Conservation (phyloP, 2,329 filamentous ascomycete genomes). For the Ophiocordyceps camponoti-rufipedis region DNA sequence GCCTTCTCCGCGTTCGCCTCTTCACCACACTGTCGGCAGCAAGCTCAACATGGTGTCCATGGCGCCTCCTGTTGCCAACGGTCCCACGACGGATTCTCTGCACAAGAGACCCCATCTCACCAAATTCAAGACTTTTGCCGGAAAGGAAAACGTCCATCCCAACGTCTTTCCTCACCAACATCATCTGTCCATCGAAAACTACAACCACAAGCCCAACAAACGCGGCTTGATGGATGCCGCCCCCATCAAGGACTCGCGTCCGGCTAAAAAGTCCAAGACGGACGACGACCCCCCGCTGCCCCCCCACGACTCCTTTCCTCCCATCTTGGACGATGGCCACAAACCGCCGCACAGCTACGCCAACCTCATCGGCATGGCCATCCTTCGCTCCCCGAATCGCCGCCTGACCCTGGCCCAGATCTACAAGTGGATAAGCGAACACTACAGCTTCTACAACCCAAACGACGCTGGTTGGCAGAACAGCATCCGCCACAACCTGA, state of each 20-base stretch:
- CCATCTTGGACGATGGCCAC: constrained; percentile 64
- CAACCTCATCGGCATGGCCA: constrained; percentile 90
- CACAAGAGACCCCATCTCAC: constrained; percentile 47
- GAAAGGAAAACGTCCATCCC: constrained; percentile 39
- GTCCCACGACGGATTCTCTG: constrained; percentile 45
- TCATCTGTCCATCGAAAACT: constrained; percentile 30
- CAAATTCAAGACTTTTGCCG: constrained; percentile 27
- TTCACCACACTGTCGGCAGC: constrained; percentile 31
- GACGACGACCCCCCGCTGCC: constrained; percentile 39
- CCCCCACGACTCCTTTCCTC: constrained; percentile 60
- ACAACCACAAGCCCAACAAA: constrained; percentile 36
- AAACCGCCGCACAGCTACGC: constrained; percentile 93
- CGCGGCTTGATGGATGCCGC: constrained; percentile 55
- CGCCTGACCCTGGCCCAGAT: constrained; percentile 85
- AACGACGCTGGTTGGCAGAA: constrained; percentile 93
- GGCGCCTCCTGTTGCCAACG: constrained; percentile 39
- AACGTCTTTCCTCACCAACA: constrained; percentile 29
- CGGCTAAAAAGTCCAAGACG: constrained; percentile 48
- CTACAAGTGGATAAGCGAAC: constrained; percentile 99
- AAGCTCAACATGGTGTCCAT: constrained; percentile 51
- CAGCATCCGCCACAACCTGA: constrained; percentile 95
- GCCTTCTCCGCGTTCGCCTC: constrained; percentile 41
- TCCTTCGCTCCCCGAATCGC: constrained; percentile 66
- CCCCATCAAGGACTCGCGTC: constrained; percentile 49
- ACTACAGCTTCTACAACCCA: constrained; percentile 70